Base-by-base conservation (phyloP, 208 protist species). In the Acanthamoeba royreba region DNA sequence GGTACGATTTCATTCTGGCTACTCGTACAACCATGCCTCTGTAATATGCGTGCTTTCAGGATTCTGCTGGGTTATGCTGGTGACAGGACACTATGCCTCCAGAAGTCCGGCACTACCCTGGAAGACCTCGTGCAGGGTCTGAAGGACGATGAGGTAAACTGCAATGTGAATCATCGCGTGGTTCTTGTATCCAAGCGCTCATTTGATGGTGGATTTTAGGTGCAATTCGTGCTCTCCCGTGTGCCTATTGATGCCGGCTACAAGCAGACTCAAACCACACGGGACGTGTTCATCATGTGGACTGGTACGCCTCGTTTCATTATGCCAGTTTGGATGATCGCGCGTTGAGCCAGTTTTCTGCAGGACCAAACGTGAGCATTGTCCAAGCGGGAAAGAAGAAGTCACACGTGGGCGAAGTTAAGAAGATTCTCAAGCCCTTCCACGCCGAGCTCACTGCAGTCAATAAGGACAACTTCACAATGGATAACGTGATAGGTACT, bases 381-480 rank as follows among this genome's bases (percentile, higher is more conserved):
- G 81, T 89, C 31, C 81, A 89, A 40, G 52, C 45, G 7, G 81
- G 81, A 1, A 89, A 89, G 81, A 89, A 89, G 81, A 89, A 89
- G 52, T 89, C 81, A 22, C 81, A 89, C 47, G 81, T 89, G 33
- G 81, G 81, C 52, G 81, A 89, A 40, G 47, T 89, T 25, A 89
- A 89, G 81, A 89, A 55, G 49, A 89, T 89, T 28, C 52, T 89
- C 15, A 89, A 89, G 81, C 81, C 81, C n/a, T 89, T 89, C 81
- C 81, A 89, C 81, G 81, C 81, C 49, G 81, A 89, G 81, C 81
- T 89, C 19, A 89, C 81, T 33, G 81, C 81, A 1, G 81, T 89
- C 19, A 66, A 55, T 33, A 89, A 63, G 81, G 81, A 89, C 52
- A 89, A 28, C 47, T 89, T 89, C 81, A 89, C 45, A n/a, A 43